Evolutionary conservation across 768 basidiomycete species (phyloP).

Genomic region (Royoungia palumana): DNA sequence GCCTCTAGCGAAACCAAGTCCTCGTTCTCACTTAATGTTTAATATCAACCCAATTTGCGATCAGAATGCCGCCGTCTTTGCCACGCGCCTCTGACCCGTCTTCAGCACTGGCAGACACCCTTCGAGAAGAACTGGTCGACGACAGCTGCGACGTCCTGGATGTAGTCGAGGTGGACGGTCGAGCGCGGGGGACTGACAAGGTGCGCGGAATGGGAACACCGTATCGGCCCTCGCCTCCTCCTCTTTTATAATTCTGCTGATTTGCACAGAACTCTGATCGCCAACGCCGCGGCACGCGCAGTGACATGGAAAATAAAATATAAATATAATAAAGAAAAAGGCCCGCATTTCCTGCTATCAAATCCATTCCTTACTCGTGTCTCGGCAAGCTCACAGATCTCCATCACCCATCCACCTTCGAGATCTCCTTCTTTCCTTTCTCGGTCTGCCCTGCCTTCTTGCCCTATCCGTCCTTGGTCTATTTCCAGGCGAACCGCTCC

Average conservation of each 20-base stretch:
- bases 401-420: constrained; percentile 9
- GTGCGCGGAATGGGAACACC: constrained; percentile 16
- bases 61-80: constrained; percentile 18
- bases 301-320: constrained; percentile 30
- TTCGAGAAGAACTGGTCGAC: too few relatives aligned
- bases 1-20: too few relatives aligned
- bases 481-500: constrained; percentile 45
- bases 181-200: neutral
- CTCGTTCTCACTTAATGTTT: too few relatives aligned
- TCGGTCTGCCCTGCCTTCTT: constrained; percentile 29
- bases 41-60: constrained; percentile 3
- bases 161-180: neutral
- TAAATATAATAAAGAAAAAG: constrained; percentile 26
- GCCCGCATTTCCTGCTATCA: constrained; percentile 30
- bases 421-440: constrained; percentile 31
- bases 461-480: constrained; percentile 41
- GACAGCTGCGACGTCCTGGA: constrained; percentile 1
- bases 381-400: constrained; percentile 27
- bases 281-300: constrained; percentile 30
- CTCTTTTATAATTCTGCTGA: constrained; percentile 28
- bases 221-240: constrained; percentile 2
- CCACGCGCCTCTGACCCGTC: constrained; percentile 20
- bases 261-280: constrained; percentile 26
- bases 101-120: neutral
- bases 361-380: constrained; percentile 21